Percentiles rank a stretch among this genome's conserved stretches.
Conservation (phyloP, 169 alveolate species). For the Eimeria nieschulzi region DNA sequence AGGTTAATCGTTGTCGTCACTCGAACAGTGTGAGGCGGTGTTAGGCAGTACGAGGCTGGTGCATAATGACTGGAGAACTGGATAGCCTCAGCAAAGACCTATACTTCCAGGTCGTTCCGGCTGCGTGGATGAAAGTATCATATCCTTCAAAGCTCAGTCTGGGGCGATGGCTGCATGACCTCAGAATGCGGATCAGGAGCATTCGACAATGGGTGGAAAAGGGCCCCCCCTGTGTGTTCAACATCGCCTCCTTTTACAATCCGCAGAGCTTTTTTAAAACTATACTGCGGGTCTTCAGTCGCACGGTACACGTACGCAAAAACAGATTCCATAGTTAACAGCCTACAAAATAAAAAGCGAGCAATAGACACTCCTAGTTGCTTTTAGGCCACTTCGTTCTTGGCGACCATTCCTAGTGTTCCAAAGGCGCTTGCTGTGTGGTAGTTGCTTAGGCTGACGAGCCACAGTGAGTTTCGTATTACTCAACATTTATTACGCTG, state of each 20-base stretch:
- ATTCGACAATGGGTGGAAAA: conserved; percentile 37
- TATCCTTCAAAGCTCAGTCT: conserved; percentile 61
- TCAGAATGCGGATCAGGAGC: conserved; percentile 32
- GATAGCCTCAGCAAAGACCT: conserved; percentile 43
- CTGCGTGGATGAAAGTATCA: conserved; percentile 42
- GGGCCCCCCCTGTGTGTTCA: conserved; percentile 54
- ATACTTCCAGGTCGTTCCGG: conserved; percentile 55
- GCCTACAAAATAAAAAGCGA: not conserved
- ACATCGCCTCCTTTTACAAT: conserved; percentile 37
- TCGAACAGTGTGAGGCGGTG: not conserved
- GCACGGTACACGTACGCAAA: conserved; percentile 8
- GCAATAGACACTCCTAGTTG: no score
- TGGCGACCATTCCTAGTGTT: no score
- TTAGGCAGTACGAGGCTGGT: conserved; percentile 63
- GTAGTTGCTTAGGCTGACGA: no score
- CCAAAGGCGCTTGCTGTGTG: no score
- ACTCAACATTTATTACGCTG: no score
- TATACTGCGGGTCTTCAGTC: conserved; percentile 28
- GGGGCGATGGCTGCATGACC: conserved; percentile 55
- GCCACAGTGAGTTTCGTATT: no score
- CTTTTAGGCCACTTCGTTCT: no score
- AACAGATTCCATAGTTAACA: not conserved
- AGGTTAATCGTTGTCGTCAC: no score
- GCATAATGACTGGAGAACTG: conserved; percentile 51
- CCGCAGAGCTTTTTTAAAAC: conserved; percentile 55